Evolutionary conservation across 768 basidiomycete genomes (phyloP).

Genomic region (Leccinum boreale): DNA sequence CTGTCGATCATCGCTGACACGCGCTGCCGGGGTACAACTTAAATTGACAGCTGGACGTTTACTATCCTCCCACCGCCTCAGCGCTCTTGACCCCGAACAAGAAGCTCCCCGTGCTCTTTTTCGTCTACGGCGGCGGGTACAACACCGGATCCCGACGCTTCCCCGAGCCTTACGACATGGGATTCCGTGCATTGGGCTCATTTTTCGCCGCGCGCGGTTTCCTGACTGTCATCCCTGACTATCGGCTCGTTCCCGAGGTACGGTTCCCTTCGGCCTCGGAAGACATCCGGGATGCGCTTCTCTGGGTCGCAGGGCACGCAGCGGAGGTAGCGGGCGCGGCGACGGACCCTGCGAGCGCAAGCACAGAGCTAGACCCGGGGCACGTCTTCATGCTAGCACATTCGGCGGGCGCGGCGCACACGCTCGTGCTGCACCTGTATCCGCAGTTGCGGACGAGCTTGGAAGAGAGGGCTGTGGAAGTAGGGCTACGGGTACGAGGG

Average conservation of each 20-base stretch:
- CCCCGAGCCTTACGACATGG: constrained; percentile 45
- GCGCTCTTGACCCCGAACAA: constrained; percentile 19
- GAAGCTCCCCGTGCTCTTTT: constrained; percentile 54
- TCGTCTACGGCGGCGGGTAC: constrained; percentile 68
- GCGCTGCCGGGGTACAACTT: constrained; percentile 20
- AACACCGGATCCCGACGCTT: constrained; percentile 45
- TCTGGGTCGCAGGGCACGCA: constrained; percentile 47
- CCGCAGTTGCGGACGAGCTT: constrained; percentile 29
- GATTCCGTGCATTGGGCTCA: constrained; percentile 53
- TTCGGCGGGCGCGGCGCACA: constrained; percentile 57
- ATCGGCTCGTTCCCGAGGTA: constrained; percentile 57
- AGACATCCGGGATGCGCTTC: constrained; percentile 52
- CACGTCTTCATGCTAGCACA: constrained; percentile 53
- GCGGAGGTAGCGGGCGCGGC: constrained; percentile 14
- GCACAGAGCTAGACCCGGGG: constrained; percentile 34
- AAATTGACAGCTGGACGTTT: constrained; percentile 51
- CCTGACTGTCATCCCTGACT: constrained; percentile 65
- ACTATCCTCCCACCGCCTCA: constrained; percentile 45
- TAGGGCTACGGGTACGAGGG: constrained; percentile 36
- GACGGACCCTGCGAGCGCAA: constrained; percentile 1
- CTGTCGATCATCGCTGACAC: background rate
- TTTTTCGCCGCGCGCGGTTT: constrained; percentile 61
- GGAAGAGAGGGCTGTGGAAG: constrained; percentile 22
- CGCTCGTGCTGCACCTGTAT: constrained; percentile 43
- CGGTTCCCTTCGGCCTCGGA: constrained; percentile 52